A percentile compares a stretch with the other conserved stretches of the same genome.
phyloP scores from a whole-genome alignment of 78 protist genomes.

The Guillardia theta region DNA sequence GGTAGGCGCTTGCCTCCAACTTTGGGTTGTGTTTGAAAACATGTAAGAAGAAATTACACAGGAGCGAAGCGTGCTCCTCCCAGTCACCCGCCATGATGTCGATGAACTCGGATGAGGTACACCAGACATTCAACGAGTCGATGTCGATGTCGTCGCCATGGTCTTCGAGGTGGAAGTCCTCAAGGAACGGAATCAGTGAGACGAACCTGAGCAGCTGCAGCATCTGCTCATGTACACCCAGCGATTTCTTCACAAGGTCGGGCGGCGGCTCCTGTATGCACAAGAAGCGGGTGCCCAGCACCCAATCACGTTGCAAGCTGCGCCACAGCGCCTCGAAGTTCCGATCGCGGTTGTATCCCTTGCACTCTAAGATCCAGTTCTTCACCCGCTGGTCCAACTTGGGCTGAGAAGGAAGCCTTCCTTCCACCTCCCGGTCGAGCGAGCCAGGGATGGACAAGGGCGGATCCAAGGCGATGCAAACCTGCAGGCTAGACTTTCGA shows the following conservation, averaged over 20 bases:
- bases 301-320: neutral
- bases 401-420: no score
- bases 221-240: neutral
- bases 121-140: neutral
- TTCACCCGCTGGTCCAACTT: neutral
- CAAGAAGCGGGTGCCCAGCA: neutral
- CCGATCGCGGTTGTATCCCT: no score
- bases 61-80: conserved; percentile 16
- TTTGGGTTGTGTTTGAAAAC: neutral
- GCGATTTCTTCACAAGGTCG: neutral
- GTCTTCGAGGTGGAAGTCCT: neutral
- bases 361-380: neutral
- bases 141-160: neutral
- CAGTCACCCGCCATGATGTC: neutral
- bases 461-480: neutral
- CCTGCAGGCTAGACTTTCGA: neutral
- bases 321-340: neutral
- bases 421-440: no score
- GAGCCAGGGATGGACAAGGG: no score
- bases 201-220: neutral
- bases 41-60: neutral
- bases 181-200: neutral
- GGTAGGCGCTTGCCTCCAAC: neutral
- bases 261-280: neutral
- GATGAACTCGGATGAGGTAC: neutral